Base-by-base conservation (phyloP, 352 stramenopile species). In the Pythium rhizo-oryzae region DNA sequence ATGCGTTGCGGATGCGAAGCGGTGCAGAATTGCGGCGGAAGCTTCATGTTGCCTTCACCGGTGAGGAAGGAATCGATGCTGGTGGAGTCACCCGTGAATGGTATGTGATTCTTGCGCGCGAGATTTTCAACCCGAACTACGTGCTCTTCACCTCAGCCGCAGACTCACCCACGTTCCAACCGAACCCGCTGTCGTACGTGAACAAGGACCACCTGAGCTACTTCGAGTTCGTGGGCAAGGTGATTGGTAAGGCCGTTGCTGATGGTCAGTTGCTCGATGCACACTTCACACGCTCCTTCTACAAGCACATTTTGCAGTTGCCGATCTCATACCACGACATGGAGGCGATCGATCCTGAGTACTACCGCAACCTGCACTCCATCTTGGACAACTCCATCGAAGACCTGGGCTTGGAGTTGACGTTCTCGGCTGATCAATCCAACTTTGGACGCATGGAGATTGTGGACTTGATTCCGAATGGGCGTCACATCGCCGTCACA, bases 51-150 rank as follows among this genome's bases (percentile, higher is more conserved):
- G 98, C 97, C 11, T 99, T 99, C 72, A 92, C 86, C 1, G 90
- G 96, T 43, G 98, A 99, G 84, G 95, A 99, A 76, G 98, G 98
- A 25, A 98, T 99, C 76, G 98, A 99, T 76, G 98, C 98, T 0
- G 98, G 98, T 65, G 98, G 98, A 24, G 84, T 99, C 15, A 99
- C 97, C 35, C 84, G 98, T 51, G 98, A 99, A 84, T 99, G 98
- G 83, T 98, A 99, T 79, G 96, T 96, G 69, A 99, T 99, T 77
- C 77, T 99, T 33, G 96, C 97, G 4, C 98, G 98, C 69, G 97
- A 99, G 78, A 99, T 99, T 71, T 99, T 99, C 83, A 99, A 99
- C 78, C 97, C 98, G 53, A 99, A 99, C 76, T 99, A 99, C 80
- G 97, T 98, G 60, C 79, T 99, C 1, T 99, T 99, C 82, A 99